A percentile compares a stretch with the other conserved stretches of the same genome.
Evolutionary conservation across 495 filamentous ascomycete species (phyloP).

Genomic region (Talaromyces stipitatus): DNA sequence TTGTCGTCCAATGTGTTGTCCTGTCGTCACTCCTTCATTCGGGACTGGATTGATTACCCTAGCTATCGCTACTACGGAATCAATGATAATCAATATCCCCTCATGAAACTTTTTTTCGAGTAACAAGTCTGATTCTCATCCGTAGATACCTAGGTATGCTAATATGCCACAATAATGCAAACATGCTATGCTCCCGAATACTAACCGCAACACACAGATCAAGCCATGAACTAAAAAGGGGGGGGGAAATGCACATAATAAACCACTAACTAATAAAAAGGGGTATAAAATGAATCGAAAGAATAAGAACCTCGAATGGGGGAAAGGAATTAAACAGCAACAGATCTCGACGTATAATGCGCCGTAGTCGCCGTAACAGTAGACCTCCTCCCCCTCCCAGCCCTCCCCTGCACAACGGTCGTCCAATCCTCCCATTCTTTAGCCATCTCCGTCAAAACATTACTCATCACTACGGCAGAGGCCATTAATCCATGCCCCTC

Average conservation of each 20-base stretch:
- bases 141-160: too few species aligned
- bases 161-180: too few species aligned
- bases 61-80: too few species aligned
- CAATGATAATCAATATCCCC: too few species aligned
- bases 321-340: not conserved
- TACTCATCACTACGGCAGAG: constrained; percentile 84
- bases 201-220: too few species aligned
- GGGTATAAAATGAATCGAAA: not conserved
- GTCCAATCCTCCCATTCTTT: constrained; percentile 95
- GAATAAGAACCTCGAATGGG: not conserved
- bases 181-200: too few species aligned
- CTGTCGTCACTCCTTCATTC: too few species aligned
- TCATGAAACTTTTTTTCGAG: too few species aligned
- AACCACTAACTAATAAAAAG: not conserved
- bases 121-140: too few species aligned
- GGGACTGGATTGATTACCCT: too few species aligned
- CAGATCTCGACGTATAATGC: not conserved
- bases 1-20: too few species aligned
- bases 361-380: constrained; percentile 1
- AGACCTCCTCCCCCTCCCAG: constrained; percentile 12
- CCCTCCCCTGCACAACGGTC: constrained; percentile 47
- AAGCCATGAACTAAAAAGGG: too few species aligned
- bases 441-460: constrained; percentile 86
- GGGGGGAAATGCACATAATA: not conserved
- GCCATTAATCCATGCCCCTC: constrained; percentile 98